Conservation (phyloP, 2,329 filamentous ascomycete species). For the Dothistroma septosporum region DNA sequence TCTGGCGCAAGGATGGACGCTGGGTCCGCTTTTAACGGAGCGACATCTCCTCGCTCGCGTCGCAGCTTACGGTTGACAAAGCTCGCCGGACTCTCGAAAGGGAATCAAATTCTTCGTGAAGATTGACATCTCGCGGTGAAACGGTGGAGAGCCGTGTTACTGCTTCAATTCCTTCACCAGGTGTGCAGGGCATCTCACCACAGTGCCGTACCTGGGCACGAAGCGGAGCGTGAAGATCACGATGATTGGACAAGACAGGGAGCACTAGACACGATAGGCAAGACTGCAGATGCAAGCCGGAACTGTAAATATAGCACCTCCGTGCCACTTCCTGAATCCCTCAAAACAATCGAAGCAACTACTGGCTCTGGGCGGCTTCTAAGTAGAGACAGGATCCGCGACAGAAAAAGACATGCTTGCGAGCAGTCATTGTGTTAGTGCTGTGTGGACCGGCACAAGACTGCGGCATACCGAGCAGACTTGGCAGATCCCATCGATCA, state of each 20-base stretch:
- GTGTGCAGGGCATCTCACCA: not conserved
- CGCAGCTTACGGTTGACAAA: not conserved
- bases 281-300: conserved; percentile 1
- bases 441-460: not conserved
- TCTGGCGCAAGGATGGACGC: not conserved
- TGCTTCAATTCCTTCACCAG: not conserved
- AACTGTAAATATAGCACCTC: conserved; percentile 1
- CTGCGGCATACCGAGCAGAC: not conserved
- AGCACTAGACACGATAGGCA: not conserved
- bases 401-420: not conserved
- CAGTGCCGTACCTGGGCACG: not conserved
- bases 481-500: not conserved
- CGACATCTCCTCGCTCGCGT: not conserved
- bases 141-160: conserved; percentile 5
- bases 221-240: not conserved
- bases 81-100: not conserved
- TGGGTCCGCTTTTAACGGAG: not conserved
- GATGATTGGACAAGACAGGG: not conserved
- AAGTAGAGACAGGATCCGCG: not conserved
- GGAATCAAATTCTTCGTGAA: not conserved
- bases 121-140: not conserved
- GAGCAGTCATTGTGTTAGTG: not conserved
- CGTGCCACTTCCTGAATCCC: not conserved
- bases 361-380: not conserved
- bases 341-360: not conserved